phyloP scores from a whole-genome alignment of 2,329 filamentous ascomycete genomes.

The Fusarium zealandicum region DNA sequence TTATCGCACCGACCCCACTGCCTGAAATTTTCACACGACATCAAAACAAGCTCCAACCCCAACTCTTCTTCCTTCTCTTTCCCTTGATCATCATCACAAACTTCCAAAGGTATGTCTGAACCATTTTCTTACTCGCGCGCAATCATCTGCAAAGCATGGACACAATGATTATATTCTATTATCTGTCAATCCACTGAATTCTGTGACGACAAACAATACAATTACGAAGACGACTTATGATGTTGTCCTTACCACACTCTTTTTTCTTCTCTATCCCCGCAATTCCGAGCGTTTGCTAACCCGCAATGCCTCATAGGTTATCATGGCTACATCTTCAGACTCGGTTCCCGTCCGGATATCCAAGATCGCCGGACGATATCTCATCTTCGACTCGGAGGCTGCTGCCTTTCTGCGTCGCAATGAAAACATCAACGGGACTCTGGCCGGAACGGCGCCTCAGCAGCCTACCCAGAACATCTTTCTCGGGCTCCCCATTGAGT shows the following conservation, averaged over 20 bases:
- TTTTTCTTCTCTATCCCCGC: conserved; percentile 10
- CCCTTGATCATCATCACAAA: conserved; percentile 31
- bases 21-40: conserved; percentile 35
- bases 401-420: conserved; percentile 79
- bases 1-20: conserved; percentile 28
- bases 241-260: conserved; percentile 24
- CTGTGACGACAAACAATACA: conserved; percentile 53
- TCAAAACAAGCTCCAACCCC: conserved; percentile 28
- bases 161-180: conserved; percentile 59
- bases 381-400: conserved; percentile 86
- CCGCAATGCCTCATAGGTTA: conserved; percentile 20
- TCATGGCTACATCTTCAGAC: conserved; percentile 32
- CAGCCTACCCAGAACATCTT: conserved; percentile 96
- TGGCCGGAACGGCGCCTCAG: conserved; percentile 88
- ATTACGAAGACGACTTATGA: conserved; percentile 57
- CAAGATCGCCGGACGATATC: conserved; percentile 78
- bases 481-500: conserved; percentile 83
- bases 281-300: conserved; percentile 30
- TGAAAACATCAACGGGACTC: conserved; percentile 84
- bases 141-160: conserved; percentile 19
- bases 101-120: conserved; percentile 30
- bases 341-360: conserved; percentile 75
- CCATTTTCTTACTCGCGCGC: conserved; percentile 6
- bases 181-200: conserved; percentile 68
- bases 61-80: conserved; percentile 23